phyloP scores from a whole-genome alignment of 108 stramenopile species.

The Hondaea fermentalgiana region DNA sequence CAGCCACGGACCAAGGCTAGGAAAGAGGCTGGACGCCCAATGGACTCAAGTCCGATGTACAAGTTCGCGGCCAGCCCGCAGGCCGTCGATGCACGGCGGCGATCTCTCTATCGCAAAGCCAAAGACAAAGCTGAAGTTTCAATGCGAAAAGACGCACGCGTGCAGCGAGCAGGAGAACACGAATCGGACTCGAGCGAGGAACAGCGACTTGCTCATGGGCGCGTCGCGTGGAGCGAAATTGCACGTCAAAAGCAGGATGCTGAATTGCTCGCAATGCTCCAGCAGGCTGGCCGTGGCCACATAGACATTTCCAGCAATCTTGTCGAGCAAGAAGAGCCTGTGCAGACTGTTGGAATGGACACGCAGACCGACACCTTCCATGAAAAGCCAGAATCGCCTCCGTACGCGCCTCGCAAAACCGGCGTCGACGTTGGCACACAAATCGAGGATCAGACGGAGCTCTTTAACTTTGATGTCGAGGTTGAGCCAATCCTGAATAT shows the following conservation, averaged over 20 bases:
- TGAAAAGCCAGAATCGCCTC: not conserved
- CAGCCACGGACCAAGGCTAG: no score
- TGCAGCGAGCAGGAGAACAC: not conserved
- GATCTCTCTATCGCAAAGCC: not conserved
- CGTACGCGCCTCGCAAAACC: slow-evolving; percentile 39
- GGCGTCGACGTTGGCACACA: slow-evolving; percentile 51
- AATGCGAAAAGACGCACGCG: not conserved
- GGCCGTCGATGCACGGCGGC: not conserved
- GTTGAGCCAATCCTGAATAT: slow-evolving; percentile 45
- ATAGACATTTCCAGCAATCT: slow-evolving; percentile 19
- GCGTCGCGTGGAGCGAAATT: not conserved
- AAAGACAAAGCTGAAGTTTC: not conserved
- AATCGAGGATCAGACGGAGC: slow-evolving; percentile 26
- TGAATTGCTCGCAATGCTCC: not conserved
- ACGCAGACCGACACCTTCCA: slow-evolving; percentile 43
- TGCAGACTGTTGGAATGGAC: not conserved
- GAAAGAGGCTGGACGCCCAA: not conserved
- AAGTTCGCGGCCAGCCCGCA: not conserved
- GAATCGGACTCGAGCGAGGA: not conserved
- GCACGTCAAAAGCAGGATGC: not conserved
- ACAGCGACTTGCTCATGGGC: not conserved
- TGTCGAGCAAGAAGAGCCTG: slow-evolving; percentile 21
- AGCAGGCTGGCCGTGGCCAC: not conserved
- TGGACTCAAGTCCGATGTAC: not conserved
- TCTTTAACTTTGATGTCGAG: slow-evolving; percentile 49